Conservation (phyloP, 2,329 filamentous ascomycete genomes). For the Colletotrichum ledebouriae region DNA sequence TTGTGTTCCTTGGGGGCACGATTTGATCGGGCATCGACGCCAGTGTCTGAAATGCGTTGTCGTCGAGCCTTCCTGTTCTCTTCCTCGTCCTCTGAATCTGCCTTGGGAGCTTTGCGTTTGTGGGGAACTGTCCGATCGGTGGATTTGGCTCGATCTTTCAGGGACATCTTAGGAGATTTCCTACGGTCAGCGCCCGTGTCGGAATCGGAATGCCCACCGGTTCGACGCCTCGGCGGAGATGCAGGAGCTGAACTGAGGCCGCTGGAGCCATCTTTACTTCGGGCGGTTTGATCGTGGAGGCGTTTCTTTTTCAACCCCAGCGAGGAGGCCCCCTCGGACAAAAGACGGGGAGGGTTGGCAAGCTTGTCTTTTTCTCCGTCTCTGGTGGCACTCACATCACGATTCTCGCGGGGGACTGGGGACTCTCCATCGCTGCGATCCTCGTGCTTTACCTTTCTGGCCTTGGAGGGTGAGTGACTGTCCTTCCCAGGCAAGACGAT, state of each 20-base stretch:
- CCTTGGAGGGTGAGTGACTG: slow-evolving; percentile 73
- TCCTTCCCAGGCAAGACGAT: slow-evolving; percentile 77
- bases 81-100: slow-evolving; percentile 70
- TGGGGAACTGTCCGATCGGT: slow-evolving; percentile 61
- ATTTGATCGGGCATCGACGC: slow-evolving; percentile 33
- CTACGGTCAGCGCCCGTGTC: slow-evolving; percentile 67
- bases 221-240: slow-evolving; percentile 62
- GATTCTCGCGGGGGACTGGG: slow-evolving; percentile 53
- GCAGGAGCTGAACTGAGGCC: slow-evolving; percentile 71
- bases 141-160: slow-evolving; percentile 63
- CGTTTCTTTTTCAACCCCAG: slow-evolving; percentile 64
- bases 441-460: slow-evolving; percentile 75
- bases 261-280: slow-evolving; percentile 66
- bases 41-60: slow-evolving; percentile 62
- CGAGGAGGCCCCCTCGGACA: slow-evolving; percentile 46
- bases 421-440: slow-evolving; percentile 71
- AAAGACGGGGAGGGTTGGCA: slow-evolving; percentile 48
- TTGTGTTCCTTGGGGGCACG: slow-evolving; percentile 49
- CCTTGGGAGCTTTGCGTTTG: slow-evolving; percentile 67
- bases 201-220: slow-evolving; percentile 61
- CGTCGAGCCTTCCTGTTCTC: slow-evolving; percentile 68
- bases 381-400: slow-evolving; percentile 51
- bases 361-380: slow-evolving; percentile 52
- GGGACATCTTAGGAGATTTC: slow-evolving; percentile 57
- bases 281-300: slow-evolving; percentile 53